Percentiles rank a stretch among this genome's conserved stretches.
Conservation (phyloP, 768 basidiomycete species). For the Xerocomellus chrysenteron region DNA sequence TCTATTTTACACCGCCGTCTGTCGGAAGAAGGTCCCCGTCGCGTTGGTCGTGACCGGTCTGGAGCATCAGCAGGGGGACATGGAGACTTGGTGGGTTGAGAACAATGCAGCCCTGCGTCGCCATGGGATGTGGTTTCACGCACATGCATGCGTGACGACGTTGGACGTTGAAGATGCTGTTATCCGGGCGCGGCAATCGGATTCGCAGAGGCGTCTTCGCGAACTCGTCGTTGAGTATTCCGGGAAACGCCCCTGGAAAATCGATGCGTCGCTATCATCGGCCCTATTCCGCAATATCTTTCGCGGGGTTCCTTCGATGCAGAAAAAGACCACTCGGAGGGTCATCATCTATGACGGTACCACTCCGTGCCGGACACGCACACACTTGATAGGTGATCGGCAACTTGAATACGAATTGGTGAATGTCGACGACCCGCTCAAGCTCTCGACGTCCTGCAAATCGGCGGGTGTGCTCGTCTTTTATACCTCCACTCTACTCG, state of each 20-base stretch:
- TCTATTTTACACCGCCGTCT: slow-evolving; percentile 34
- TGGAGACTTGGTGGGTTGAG: slow-evolving; percentile 28
- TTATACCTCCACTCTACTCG: background rate
- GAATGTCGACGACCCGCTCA: background rate
- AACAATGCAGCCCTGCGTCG: slow-evolving; percentile 27
- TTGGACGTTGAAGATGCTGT: background rate
- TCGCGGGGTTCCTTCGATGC: background rate
- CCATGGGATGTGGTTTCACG: slow-evolving; percentile 31
- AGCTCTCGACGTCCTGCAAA: background rate
- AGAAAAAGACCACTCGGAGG: background rate
- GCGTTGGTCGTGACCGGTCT: slow-evolving; percentile 37
- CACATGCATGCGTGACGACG: slow-evolving; percentile 2
- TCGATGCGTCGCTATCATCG: background rate
- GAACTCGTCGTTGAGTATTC: background rate
- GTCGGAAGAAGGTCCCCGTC: slow-evolving; percentile 35
- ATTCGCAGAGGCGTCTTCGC: background rate
- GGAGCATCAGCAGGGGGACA: slow-evolving; percentile 22
- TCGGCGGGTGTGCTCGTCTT: background rate
- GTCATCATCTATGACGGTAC: background rate
- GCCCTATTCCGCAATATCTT: background rate
- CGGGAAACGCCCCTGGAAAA: background rate
- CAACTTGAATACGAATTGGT: background rate
- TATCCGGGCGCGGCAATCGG: background rate
- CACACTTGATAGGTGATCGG: background rate
- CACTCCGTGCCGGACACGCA: background rate